These are phyloP conservation scores for Triticum dicoccoides DNA, from an alignment of 176 grass and related monocot species.

Conservation along the genomic window DNA sequence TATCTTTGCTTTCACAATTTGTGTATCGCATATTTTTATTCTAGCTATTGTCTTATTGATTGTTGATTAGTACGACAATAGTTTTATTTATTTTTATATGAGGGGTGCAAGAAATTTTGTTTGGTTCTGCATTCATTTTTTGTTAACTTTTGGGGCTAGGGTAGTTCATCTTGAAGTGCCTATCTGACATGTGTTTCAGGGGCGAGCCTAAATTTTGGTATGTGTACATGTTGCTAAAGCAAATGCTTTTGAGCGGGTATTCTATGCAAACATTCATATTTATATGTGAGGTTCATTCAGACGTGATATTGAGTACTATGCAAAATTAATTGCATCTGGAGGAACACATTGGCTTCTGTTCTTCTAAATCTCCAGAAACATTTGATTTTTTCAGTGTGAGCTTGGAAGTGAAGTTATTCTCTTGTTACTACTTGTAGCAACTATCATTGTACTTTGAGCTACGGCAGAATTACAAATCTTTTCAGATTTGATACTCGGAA, in stretches of 20 bases:
- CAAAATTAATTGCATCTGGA: not conserved
- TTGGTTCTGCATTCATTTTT: too few relatives aligned
- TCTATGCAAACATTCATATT: not conserved
- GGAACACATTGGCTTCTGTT: constrained; percentile 6
- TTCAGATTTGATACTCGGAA: not conserved
- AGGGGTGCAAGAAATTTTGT: too few relatives aligned
- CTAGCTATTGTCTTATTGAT: too few relatives aligned
- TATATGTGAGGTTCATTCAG: not conserved
- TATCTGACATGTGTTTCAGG: constrained; percentile 57
- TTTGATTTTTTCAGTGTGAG: not conserved
- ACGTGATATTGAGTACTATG: not conserved
- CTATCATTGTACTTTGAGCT: not conserved
- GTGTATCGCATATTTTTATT: too few relatives aligned
- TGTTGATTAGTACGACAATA: too few relatives aligned
- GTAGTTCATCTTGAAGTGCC: constrained; percentile 16
- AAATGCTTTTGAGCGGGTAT: constrained; percentile 82
- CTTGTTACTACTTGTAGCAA: not conserved
- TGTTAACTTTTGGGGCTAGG: not conserved
- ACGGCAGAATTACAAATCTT: not conserved
- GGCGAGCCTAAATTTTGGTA: constrained; percentile 95
- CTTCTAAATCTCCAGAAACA: not conserved
- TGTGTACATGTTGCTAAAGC: constrained; percentile 73
- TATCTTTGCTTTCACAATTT: too few relatives aligned
- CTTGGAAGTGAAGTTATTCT: not conserved
- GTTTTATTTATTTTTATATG: too few relatives aligned